Evolutionary conservation across 83 land plant species (phyloP).

Genomic region (Larix sibirica): DNA sequence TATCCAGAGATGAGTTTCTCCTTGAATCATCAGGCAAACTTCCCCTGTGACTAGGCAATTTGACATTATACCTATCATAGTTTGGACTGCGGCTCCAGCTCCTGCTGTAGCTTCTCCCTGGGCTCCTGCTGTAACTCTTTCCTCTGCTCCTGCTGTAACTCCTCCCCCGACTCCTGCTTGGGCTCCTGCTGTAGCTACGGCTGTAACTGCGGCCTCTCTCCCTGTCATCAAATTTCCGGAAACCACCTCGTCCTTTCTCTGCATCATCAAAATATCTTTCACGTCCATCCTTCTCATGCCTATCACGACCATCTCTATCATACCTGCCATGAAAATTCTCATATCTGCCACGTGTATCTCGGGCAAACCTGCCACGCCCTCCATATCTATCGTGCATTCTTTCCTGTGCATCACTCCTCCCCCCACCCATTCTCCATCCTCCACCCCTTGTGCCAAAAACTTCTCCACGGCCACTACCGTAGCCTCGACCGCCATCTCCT

Average conservation of each 20-base stretch:
- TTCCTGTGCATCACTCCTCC: conserved; percentile 9
- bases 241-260: conserved; percentile 21
- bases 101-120: conserved; percentile 16
- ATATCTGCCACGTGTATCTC: conserved; percentile 9
- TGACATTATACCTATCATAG: background rate
- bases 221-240: conserved; percentile 20
- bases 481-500: conserved; percentile 34
- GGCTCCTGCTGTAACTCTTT: conserved; percentile 31
- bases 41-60: background rate
- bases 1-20: background rate
- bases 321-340: conserved; percentile 23
- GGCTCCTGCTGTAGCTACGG: conserved; percentile 42
- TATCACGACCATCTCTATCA: conserved; percentile 22
- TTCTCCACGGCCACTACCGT: conserved; percentile 40
- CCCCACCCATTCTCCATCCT: no score
- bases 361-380: conserved; percentile 15
- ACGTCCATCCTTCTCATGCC: background rate
- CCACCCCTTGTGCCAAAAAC: background rate
- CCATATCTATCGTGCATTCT: conserved; percentile 5
- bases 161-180: conserved; percentile 46
- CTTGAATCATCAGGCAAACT: background rate
- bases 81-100: background rate
- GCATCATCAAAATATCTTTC: background rate
- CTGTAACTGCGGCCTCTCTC: conserved; percentile 31
- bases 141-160: conserved; percentile 35